Conservation (phyloP, 2,329 filamentous ascomycete genomes). For the Stagonosporopsis cucurbitacearum region DNA sequence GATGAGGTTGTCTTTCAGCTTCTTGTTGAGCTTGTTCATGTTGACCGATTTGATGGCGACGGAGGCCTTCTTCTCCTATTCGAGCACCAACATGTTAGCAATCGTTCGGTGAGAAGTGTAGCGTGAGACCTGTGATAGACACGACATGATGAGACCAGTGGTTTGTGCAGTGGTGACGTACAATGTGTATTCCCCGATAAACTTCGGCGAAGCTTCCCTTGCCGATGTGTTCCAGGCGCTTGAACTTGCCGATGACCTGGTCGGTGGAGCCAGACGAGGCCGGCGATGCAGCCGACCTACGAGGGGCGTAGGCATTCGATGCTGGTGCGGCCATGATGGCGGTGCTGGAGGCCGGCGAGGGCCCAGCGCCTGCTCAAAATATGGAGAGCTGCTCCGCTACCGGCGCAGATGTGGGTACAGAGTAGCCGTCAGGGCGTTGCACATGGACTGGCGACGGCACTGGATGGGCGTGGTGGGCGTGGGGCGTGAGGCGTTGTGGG, state of each 20-base stretch:
- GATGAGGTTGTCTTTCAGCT: constrained; percentile 94
- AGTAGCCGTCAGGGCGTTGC: constrained; percentile 45
- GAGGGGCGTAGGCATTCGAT: constrained; percentile 40
- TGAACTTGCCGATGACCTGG: constrained; percentile 73
- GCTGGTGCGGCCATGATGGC: constrained; percentile 46
- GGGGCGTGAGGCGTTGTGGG: constrained; percentile 7
- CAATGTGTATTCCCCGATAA: constrained; percentile 84
- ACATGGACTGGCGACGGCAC: constrained; percentile 42
- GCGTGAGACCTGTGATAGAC: neutral
- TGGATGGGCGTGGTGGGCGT: constrained; percentile 1
- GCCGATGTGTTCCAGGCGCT: constrained; percentile 86
- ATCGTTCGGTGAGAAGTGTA: neutral
- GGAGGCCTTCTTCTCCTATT: constrained; percentile 75
- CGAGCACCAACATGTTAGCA: neutral
- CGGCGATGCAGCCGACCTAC: constrained; percentile 48
- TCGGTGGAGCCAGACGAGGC: constrained; percentile 41
- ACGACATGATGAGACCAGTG: neutral
- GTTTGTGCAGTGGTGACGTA: constrained; percentile 54
- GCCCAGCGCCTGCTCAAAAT: constrained; percentile 20
- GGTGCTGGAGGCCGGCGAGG: constrained; percentile 41
- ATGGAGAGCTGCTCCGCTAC: constrained; percentile 34
- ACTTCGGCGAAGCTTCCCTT: constrained; percentile 98
- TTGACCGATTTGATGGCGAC: constrained; percentile 98
- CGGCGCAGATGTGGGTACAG: constrained; percentile 49
- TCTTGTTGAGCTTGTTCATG: constrained; percentile 87